These are phyloP conservation scores for Crucibulum cyathiforme DNA, from an alignment of 1,284 basidiomycete species.

Conservation along the genomic window DNA sequence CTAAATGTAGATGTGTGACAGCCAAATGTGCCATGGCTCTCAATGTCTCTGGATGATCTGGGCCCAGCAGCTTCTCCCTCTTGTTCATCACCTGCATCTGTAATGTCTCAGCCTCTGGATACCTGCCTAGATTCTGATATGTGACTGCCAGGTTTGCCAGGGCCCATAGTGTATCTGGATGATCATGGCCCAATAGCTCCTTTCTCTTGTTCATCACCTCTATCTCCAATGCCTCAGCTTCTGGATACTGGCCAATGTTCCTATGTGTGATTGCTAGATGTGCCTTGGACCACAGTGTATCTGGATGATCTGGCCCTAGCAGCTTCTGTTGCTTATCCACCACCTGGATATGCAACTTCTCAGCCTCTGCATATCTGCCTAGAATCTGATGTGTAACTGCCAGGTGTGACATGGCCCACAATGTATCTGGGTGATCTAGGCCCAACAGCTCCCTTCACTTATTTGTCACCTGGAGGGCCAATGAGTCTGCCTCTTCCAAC, in stretches of 20 bases:
- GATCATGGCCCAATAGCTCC: constrained; percentile 1
- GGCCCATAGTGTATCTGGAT: constrained; percentile 2
- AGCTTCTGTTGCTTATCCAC: background rate
- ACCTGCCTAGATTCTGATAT: background rate
- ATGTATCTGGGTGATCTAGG: too few relatives aligned
- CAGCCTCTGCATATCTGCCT: background rate
- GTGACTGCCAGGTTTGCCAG: constrained; percentile 7
- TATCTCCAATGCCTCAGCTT: background rate
- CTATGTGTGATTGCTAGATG: background rate
- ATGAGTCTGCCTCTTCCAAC: too few relatives aligned
- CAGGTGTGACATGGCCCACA: too few relatives aligned
- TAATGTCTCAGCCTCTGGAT: constrained; percentile 1
- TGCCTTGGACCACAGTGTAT: background rate
- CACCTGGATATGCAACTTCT: background rate
- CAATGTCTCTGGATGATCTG: constrained; percentile 8
- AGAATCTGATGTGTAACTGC: too few relatives aligned
- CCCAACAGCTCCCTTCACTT: too few relatives aligned
- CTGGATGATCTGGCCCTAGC: background rate
- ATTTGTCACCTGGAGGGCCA: too few relatives aligned
- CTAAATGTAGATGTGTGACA: background rate
- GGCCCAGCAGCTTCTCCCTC: background rate
- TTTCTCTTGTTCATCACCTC: background rate
- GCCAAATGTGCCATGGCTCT: constrained; percentile 2
- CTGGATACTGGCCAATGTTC: background rate
- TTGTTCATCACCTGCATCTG: constrained; percentile 2